A percentile compares a stretch with the other conserved stretches of the same genome.
Conservation (phyloP, 495 filamentous ascomycete species). For the Lineolata rhizophorae region DNA sequence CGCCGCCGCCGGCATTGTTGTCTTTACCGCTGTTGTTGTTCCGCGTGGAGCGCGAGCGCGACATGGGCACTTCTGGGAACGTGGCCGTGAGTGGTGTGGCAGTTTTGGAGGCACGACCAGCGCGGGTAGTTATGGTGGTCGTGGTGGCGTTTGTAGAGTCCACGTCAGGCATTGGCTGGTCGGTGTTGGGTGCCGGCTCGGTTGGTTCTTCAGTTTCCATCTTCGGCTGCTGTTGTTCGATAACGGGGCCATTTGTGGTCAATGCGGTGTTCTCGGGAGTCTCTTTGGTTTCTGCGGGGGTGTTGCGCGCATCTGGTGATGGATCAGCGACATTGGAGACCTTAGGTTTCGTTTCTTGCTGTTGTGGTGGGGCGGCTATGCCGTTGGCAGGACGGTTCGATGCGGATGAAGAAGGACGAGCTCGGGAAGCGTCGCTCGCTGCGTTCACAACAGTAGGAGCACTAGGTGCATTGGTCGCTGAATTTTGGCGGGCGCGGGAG, state of each 20-base stretch:
- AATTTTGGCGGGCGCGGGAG: slow-evolving; percentile 46
- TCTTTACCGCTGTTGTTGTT: slow-evolving; percentile 6
- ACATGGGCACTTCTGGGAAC: slow-evolving; percentile 9
- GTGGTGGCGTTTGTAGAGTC: slow-evolving; percentile 5
- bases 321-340: too few species aligned
- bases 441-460: too few species aligned
- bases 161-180: slow-evolving; percentile 6
- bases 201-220: slow-evolving; percentile 4
- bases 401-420: slow-evolving; percentile 13
- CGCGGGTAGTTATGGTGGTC: slow-evolving; percentile 5
- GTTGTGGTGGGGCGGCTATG: neutral
- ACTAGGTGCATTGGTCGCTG: slow-evolving; percentile 16
- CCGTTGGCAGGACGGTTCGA: slow-evolving; percentile 8
- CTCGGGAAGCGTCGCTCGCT: slow-evolving; percentile 1
- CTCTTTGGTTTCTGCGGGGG: too few species aligned
- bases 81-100: slow-evolving; percentile 11
- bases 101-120: slow-evolving; percentile 11
- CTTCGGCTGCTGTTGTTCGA: slow-evolving; percentile 5
- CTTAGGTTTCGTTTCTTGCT: too few species aligned
- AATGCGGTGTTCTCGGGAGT: slow-evolving; percentile 16
- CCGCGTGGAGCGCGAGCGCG: slow-evolving; percentile 9
- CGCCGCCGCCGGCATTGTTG: neutral
- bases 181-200: slow-evolving; percentile 2
- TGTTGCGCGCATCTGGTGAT: too few species aligned
- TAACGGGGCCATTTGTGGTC: neutral